Base-by-base conservation (phyloP, 2,329 filamentous ascomycete species). In the Thelonectria rubi region DNA sequence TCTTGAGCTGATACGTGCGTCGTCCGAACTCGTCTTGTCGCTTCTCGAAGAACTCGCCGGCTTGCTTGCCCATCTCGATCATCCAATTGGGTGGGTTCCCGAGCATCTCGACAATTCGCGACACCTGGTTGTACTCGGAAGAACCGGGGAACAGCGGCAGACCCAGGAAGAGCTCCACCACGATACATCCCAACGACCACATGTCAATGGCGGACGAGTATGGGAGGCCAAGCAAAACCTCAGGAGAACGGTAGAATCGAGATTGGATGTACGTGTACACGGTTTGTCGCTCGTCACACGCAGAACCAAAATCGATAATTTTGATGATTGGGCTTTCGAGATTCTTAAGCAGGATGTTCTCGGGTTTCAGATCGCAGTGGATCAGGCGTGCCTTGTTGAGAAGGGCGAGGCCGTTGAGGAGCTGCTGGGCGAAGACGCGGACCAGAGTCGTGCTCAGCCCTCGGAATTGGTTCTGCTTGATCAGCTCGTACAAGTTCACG, bases 251-350 rank as follows among this genome's bases (percentile, higher is more conserved):
- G 79, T 99, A 99, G 79, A 99, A 99, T 70, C 95, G 87, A 10
- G 95, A 99, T 77, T 99, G 95, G 63, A 99, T 99, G 76, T 99
- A 99, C 6, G 95, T 99, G 77, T 99, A 99, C 26, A 99, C 95
- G 0, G 95, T 99, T 77, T 99, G 95, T 52, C 95, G 89, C 79
- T 99, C 95, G 76, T 99, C 95, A 77, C 95, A 99, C 14, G 95
- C 95, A 39, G 95, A 99, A 45, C 95, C 95, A 75, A 99, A 99
- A 83, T 99, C 95, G 76, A 99, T 99, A 73, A 99, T 97, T 78
- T 99, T 99, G 85, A 99, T 99, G 69, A 99, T 98, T 3, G 95
- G 95, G 72, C 94, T 98, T 77, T 99, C 95, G 43, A 99, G 88
- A 75, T 99, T 99, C 79, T 99, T 99, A 55, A 99, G 83, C 45